Evolutionary conservation across 1,139 yeast genomes (phyloP), one percentile per base, ranked within the genome.

Genomic region (Taphrina populina): DNA sequence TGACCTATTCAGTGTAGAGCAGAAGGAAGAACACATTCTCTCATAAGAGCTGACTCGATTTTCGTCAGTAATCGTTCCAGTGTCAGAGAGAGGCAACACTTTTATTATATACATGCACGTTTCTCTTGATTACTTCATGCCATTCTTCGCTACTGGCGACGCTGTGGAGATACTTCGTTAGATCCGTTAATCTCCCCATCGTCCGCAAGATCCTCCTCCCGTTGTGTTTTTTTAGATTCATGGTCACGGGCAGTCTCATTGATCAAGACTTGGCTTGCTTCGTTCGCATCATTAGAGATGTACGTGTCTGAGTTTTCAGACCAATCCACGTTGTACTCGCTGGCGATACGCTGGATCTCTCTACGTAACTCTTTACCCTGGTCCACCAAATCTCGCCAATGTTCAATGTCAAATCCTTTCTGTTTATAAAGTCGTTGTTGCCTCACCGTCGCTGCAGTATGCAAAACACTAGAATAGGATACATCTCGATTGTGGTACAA

Each of bases 1-100:
- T 23, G 47, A 43, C 47, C 47, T 43, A 43, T 43, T 43, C 47
- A 43, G 47, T 43, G 47, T 43, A 43, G 47, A 43, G 47, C 47
- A 43, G 47, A 29, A 17, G 7, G 47, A 43, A 3, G 41, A 21
- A 29, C 20, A 40, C 29, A 13, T 43, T 30, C 47, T 43, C 47
- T 43, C 47, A 43, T 43, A 43, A 43, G 47, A 43, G 36, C 47
- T 43, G 47, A 30, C 36, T 30, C 36, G 47, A 19, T 43, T 30
- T 43, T 13, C 37, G 47, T 43, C 47, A 24, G 47, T 43, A 30
- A 43, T 30, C 47, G 47, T 43, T 43, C 47, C 47, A 43, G 47
- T 43, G 47, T 43, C 47, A 43, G 47, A 43, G 47, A 43, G 47
- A 43, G 47, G 47, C 47, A 30, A 43, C 47, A 43, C 11, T n/a